A percentile compares a stretch with the other conserved stretches of the same genome.
Evolutionary conservation across 2,329 filamentous ascomycete genomes (phyloP).

Genomic region (Cyphellophora europaea): DNA sequence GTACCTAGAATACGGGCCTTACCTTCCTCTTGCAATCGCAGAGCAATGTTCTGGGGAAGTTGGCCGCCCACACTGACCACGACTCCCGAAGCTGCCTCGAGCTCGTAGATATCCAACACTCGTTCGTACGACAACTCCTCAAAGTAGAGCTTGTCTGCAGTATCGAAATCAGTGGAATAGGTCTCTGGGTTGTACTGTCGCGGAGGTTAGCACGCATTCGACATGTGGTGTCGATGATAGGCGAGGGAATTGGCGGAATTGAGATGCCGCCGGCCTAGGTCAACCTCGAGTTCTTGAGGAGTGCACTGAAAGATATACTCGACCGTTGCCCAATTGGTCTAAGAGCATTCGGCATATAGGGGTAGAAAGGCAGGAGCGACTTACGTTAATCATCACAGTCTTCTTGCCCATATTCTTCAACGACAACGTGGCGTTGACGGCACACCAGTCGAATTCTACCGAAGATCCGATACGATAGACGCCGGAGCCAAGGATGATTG

Average conservation of each 20-base stretch:
- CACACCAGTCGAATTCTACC: conserved; percentile 98
- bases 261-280: not conserved
- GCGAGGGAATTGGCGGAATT: too few relatives aligned
- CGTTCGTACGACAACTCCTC: conserved; percentile 95
- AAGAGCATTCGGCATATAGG: not conserved
- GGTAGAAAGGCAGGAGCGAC: conserved; percentile 20
- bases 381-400: conserved; percentile 91
- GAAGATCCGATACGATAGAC: conserved; percentile 97
- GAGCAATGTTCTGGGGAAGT: conserved; percentile 92
- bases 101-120: conserved; percentile 97
- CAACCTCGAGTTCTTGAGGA: not conserved
- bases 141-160: conserved; percentile 87
- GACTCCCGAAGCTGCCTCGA: conserved; percentile 75
- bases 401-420: conserved; percentile 84
- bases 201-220: conserved; percentile 7
- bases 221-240: too few relatives aligned
- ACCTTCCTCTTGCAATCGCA: conserved; percentile 83
- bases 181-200: conserved; percentile 69
- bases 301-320: not conserved
- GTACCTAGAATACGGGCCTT: conserved; percentile 88
- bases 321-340: too few relatives aligned
- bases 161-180: conserved; percentile 73
- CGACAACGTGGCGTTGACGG: conserved; percentile 78
- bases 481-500: conserved; percentile 81
- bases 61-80: conserved; percentile 95